A percentile compares a stretch with the other conserved stretches of the same genome.
These are phyloP conservation scores for Labyrinthula sp. DNA, from an alignment of 352 stramenopile species.

Conservation along the genomic window DNA sequence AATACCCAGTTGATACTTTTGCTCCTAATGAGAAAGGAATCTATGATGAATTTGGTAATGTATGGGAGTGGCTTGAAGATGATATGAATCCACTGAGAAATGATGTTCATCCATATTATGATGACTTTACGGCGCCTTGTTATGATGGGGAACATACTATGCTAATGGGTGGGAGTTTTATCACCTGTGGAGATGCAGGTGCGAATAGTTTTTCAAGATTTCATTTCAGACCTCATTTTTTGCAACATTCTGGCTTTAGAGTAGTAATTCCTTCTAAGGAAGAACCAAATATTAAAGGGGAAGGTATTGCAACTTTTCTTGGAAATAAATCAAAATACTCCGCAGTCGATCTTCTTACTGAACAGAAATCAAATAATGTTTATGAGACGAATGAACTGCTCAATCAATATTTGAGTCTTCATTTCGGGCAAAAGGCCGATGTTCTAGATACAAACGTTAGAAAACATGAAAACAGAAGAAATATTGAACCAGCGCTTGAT, in stretches of 20 bases:
- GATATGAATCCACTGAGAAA: slow-evolving; percentile 70
- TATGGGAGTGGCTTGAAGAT: slow-evolving; percentile 87
- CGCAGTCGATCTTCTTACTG: background rate
- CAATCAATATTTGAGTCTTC: slow-evolving; percentile 21
- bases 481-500: slow-evolving; percentile 4
- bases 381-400: slow-evolving; percentile 13
- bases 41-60: slow-evolving; percentile 75
- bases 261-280: slow-evolving; percentile 60
- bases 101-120: slow-evolving; percentile 66
- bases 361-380: background rate
- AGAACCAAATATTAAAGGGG: no score
- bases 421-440: slow-evolving; percentile 10
- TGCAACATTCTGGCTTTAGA: slow-evolving; percentile 82
- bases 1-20: slow-evolving; percentile 62
- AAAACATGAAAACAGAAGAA: background rate
- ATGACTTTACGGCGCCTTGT: slow-evolving; percentile 89
- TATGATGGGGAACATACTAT: slow-evolving; percentile 86
- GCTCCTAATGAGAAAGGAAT: slow-evolving; percentile 51
- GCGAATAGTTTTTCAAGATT: slow-evolving; percentile 78
- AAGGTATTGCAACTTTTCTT: no score
- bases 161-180: slow-evolving; percentile 84
- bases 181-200: slow-evolving; percentile 71
- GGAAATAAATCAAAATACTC: no score
- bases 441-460: slow-evolving; percentile 1
- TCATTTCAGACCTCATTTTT: slow-evolving; percentile 86